Evolutionary conservation across 2,329 filamentous ascomycete species (phyloP), one percentile per base, ranked within the genome.

Genomic region (Aspergillus awamori): DNA sequence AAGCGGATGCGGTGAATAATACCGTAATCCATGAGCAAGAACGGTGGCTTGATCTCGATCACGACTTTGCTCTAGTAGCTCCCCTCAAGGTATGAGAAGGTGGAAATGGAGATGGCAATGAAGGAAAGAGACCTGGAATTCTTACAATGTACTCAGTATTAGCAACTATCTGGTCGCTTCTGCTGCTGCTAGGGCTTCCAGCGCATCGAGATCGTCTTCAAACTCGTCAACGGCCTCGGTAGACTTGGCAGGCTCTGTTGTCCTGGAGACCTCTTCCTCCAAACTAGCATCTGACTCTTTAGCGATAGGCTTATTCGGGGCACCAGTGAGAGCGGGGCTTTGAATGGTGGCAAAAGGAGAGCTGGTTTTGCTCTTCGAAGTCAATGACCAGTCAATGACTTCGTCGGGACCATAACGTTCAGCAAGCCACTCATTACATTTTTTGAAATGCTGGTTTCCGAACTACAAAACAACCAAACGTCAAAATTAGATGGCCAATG

Each of bases 341-440:
- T 65, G 43, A 48, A 64, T 47, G 22, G 53, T 26, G 55, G 61
- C 57, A 52, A 67, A 57, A 56, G 60, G 58, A 20, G 45, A 63
- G 58, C 55, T 63, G 61, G 54, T 59, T 22, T 62, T 69, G 15
- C 57, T 54, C 30, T 62, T 66, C 4, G 75, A 69, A 51, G 84
- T 80, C 62, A 89, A 72, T 72, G 89, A 88, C 94, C 95, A 99
- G 75, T 98, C 89, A 69, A 99, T 93, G 70, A 87, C 86, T 1
- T 86, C 89, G 3, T 88, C 89, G n/a, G 84, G 80, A 0, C 95
- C 95, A 76, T 98, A 97, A 60, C 90, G 83, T 67, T 83, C 76
- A 57, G 84, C 81, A 22, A 99, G 81, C 95, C 95, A 99, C 30
- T 77, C 67, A 55, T 83, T 80, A 72, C 80, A 79, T 64, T 81